These are phyloP conservation scores for Hansenula sp. DNA, from an alignment of 1,139 yeast species.

Conservation along the genomic window DNA sequence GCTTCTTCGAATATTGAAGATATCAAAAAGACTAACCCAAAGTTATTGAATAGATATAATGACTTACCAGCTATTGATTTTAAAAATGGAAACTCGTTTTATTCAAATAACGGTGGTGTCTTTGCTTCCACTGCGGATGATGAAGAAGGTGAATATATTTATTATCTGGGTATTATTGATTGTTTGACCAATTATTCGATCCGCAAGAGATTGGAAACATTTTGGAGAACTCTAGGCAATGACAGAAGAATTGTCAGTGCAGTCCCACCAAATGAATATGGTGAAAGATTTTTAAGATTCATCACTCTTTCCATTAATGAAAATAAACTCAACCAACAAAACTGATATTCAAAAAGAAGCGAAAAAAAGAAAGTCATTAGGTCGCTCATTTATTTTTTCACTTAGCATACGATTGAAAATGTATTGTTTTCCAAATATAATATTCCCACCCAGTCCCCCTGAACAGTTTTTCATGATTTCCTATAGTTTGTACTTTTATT, in stretches of 20 bases:
- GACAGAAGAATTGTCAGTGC: constrained; percentile 76
- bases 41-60: constrained; percentile 34
- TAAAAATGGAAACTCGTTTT: constrained; percentile 56
- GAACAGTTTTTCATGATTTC: no score
- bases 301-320: constrained; percentile 33
- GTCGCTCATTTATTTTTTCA: no score
- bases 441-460: no score
- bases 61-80: constrained; percentile 43
- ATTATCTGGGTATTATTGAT: constrained; percentile 92
- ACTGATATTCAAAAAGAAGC: neutral
- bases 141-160: constrained; percentile 64
- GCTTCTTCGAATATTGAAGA: constrained; percentile 32
- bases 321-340: constrained; percentile 11
- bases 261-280: constrained; percentile 86
- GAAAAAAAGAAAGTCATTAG: neutral
- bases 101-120: constrained; percentile 85
- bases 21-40: constrained; percentile 45
- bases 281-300: constrained; percentile 76
- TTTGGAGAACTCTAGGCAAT: constrained; percentile 75
- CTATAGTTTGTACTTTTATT: no score
- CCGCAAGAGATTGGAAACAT: constrained; percentile 77
- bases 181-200: constrained; percentile 84
- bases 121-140: constrained; percentile 65
- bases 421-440: no score
- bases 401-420: no score